Base-by-base conservation (phyloP, 2,329 filamentous ascomycete species). In the Claviceps humidiphila region DNA sequence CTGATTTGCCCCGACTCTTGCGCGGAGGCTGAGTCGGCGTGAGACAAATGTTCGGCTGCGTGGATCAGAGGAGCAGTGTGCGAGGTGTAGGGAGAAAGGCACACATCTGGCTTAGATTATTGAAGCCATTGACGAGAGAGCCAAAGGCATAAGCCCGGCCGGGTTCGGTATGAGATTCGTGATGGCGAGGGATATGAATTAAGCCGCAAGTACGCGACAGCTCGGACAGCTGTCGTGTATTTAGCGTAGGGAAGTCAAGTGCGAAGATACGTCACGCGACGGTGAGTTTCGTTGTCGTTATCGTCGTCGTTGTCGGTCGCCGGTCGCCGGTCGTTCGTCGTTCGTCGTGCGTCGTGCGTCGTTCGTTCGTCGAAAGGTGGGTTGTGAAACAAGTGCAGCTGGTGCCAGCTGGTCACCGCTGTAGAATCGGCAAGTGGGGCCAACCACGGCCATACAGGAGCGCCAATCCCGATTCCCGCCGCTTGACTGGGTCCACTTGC, bases 1-100 rank as follows among this genome's bases (percentile, higher is more conserved):
- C 51, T 47, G 51, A 50, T n/a, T 37, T 34, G 39, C 8, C 41
- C 51, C 51, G 51, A 53, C 34, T 37, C 34, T 26, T 30, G 20
- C n/a, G 38, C 24, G 3, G 44, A 45, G 16, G 26, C 39, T 26
- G 14, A 43, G 22, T 44, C 38, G 40, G 11, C 41, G 51, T 37
- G 22, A n/a, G 41, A 9, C 26, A 34, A 14, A 8, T 14, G 11
- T 34, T n/a, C 42, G 20, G 43, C 17, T 42, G 34, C n/a, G 37
- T 38, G 43, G 24, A 17, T 30, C 26, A 30, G 26, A 30, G 26
- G 26, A 9, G 26, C 7, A 30, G 26, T 30, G 26, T 30, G 26
- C 8, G 8, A 30, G 2, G 2, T 30, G 2, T 20, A 41, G 20
- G 5, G 42, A 20, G 14, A 8, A 39, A n/a, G 41, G 40, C 26